phyloP scores from a whole-genome alignment of 805 yeast genomes.

The Pichia kluyveri region DNA sequence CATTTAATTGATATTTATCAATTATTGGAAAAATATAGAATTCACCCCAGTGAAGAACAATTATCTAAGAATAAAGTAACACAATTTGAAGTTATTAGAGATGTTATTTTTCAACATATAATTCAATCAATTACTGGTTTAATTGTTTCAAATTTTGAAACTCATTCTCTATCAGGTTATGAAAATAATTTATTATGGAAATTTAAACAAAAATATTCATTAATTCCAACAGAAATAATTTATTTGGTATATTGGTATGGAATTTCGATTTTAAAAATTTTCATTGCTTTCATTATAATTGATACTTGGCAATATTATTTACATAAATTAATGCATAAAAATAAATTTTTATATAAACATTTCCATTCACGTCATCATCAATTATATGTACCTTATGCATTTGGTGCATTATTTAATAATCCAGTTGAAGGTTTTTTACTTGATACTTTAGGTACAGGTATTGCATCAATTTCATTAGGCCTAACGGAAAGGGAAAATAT shows the following conservation, averaged over 20 bases:
- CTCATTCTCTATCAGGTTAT: slow-evolving; percentile 40
- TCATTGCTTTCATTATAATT: slow-evolving; percentile 60
- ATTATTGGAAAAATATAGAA: slow-evolving; percentile 74
- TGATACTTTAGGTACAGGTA: slow-evolving; percentile 88
- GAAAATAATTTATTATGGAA: slow-evolving; percentile 41
- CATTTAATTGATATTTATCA: slow-evolving; percentile 66
- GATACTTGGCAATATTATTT: slow-evolving; percentile 95
- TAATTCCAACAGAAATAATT: slow-evolving; percentile 40
- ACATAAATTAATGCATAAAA: slow-evolving; percentile 83
- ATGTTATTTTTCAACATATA: slow-evolving; percentile 77
- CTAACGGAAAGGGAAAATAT: slow-evolving; percentile 72
- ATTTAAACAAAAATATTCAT: slow-evolving; percentile 27
- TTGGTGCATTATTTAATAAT: slow-evolving; percentile 91
- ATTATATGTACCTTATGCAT: slow-evolving; percentile 92
- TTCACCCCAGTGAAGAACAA: slow-evolving; percentile 89
- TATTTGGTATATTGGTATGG: slow-evolving; percentile 54
- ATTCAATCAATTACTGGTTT: slow-evolving; percentile 72
- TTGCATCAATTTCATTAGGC: slow-evolving; percentile 56
- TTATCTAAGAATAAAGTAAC: slow-evolving; percentile 66
- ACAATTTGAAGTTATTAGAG: slow-evolving; percentile 59
- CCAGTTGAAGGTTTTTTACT: slow-evolving; percentile 89
- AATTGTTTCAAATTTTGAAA: slow-evolving; percentile 47
- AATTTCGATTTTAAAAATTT: slow-evolving; percentile 46
- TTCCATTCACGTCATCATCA: slow-evolving; percentile 95
- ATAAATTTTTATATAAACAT: slow-evolving; percentile 62